A percentile compares a stretch with the other conserved stretches of the same genome.
phyloP scores from a whole-genome alignment of 2,329 filamentous ascomycete genomes.

The Penicillium sp. region DNA sequence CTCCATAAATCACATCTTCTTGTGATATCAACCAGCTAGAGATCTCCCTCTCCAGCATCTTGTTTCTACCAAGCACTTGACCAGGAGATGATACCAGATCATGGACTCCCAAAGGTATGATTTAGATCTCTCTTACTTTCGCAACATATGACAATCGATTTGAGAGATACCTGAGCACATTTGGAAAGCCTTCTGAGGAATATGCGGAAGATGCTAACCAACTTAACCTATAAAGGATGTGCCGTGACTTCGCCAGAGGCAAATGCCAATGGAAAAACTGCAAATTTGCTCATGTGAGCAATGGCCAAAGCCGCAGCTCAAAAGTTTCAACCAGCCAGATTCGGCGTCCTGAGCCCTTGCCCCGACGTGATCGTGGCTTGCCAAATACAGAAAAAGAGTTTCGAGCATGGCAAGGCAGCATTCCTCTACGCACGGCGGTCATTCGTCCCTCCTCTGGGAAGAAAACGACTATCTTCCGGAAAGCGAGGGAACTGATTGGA shows the following conservation, averaged over 20 bases:
- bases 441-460: neutral
- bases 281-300: constrained; percentile 11
- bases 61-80: neutral
- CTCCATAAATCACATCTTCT: neutral
- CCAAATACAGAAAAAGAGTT: neutral
- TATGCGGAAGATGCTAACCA: neutral
- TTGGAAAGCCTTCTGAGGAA: neutral
- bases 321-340: neutral
- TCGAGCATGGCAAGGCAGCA: constrained; percentile 4
- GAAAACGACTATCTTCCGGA: constrained; percentile 18
- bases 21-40: neutral
- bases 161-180: neutral
- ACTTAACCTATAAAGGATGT: neutral
- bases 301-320: neutral
- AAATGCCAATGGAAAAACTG: constrained; percentile 7
- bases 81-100: neutral
- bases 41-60: neutral
- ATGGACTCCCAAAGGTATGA: neutral
- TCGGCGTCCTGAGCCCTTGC: neutral
- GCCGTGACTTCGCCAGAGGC: constrained; percentile 7
- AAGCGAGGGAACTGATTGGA: constrained; percentile 21
- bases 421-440: neutral
- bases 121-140: neutral
- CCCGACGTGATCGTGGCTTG: neutral
- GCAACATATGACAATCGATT: neutral